Evolutionary conservation across 75 land plant genomes (phyloP), one percentile per base, ranked within the genome.

Genomic region (Pinus tabuliformis): DNA sequence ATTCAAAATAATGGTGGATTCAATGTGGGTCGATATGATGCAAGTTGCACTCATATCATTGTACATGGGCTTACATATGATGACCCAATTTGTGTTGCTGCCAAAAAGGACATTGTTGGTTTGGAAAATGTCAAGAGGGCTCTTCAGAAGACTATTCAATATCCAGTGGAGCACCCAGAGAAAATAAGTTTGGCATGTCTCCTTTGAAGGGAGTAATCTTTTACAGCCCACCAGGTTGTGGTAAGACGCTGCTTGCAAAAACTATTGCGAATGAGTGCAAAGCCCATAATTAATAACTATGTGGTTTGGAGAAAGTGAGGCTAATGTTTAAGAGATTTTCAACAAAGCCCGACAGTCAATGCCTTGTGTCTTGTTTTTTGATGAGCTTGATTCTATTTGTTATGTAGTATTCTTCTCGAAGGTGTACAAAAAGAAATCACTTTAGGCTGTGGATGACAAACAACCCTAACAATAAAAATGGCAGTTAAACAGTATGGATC

Each of bases 261-360:
- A 89, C 91, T 2, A 89, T 89, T 72, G 91, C 91, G 0, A 89
- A 83, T 61, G 86, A 89, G 39, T 89, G 91, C 56, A 89, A 70
- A 89, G 90, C 12, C 90, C 89, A 30, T 89, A 89, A 79, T 60
- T 89, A 56, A 62, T 89, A 16, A 86, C 91, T 7, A 89, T 89
- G 91, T 89, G 91, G 91, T 86, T 89, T 78, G 91, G 91, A 56
- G 91, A 89, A 70, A 89, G 91, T 77, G 91, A 89, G 39, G 91
- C 91, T 3, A 89, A 89, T 78, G 91, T 89, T 7, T 74, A 89
- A 8, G 91, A 89, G 21, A 82, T 89, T 14, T 89, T 89, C 39
- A 89, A 89, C 79, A 86, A 89, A 78, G 91, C 89, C 20, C 71
- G 91, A 2, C 81, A 81, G 57, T 84, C 82, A 24, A 73, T 79